Evolutionary conservation across 2,329 filamentous ascomycete species (phyloP), one percentile per base, ranked within the genome.

Genomic region (Curvularia lunata): DNA sequence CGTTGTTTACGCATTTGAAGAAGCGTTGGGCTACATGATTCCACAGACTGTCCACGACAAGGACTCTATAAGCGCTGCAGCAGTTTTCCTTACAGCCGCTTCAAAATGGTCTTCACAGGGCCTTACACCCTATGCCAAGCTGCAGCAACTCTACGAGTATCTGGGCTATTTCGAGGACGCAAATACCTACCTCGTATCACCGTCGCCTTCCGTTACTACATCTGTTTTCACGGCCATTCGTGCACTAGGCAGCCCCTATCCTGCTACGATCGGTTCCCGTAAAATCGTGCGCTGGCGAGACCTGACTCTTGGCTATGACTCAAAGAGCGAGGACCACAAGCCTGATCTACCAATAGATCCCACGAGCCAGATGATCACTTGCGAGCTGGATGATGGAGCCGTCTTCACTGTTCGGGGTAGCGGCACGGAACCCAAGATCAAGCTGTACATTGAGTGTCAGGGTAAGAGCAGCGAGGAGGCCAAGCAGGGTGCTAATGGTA

Each of bases 21-120:
- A 89, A 74, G 86, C 86, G 7, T 81, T 89, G 21, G 86, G 86
- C 1, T 89, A 87, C 71, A 88, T 88, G 86, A 86, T 88, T 53
- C 81, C 86, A 0, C 75, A 80, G 7, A 83, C 88, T 1, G 85
- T 85, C 38, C 83, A 85, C 63, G 86, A 89, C 73, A 89, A 89
- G 66, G 86, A 89, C 69, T 86, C 85, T 3, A 83, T 89, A 54
- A 81, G 84, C 5, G 85, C 86, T 1, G 84, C 86, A 3, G 80
- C 83, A 10, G 78, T 87, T 16, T 88, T 88, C 69, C 74, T 88
- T 5, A 80, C 81, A 12, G 85, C 84, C 1, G 79, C 81, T 55
- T 79, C 80, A 18, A 74, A 80, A 54, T 88, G 85, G 81, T 67
- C 70, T 69, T 69, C 71, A 2, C 77, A 85, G 61, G 82, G 82